These are phyloP conservation scores for Tremella yokohamensis DNA, from an alignment of 768 basidiomycete species.

Conservation along the genomic window DNA sequence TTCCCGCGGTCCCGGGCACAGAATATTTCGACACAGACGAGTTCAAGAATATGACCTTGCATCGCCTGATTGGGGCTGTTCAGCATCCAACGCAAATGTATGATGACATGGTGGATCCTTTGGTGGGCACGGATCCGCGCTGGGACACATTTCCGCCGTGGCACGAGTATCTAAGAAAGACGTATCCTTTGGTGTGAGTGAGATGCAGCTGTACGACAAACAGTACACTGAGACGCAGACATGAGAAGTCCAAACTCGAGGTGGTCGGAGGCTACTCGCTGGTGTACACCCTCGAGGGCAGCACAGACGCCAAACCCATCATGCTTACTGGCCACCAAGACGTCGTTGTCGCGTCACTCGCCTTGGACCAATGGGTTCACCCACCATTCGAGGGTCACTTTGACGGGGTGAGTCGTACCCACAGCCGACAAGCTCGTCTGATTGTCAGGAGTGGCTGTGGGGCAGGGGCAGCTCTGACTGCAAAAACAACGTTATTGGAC, in stretches of 20 bases:
- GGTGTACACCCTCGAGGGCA: not conserved
- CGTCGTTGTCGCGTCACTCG: slow-evolving; percentile 14
- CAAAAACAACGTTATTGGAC: slow-evolving; percentile 41
- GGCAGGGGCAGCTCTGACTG: slow-evolving; percentile 1
- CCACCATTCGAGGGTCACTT: not conserved
- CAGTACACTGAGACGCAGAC: not conserved
- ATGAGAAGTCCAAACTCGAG: not conserved
- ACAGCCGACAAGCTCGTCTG: not conserved
- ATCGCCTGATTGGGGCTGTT: not conserved
- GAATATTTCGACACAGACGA: not conserved
- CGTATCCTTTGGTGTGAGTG: slow-evolving; percentile 3
- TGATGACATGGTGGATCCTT: slow-evolving; percentile 2
- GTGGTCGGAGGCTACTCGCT: not conserved
- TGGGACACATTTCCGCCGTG: slow-evolving; percentile 43
- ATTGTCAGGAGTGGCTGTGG: slow-evolving; percentile 3
- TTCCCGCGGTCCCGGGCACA: not conserved
- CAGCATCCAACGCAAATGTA: not conserved
- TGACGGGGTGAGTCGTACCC: not conserved
- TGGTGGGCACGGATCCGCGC: slow-evolving; percentile 31
- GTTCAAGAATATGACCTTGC: not conserved
- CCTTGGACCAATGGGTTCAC: not conserved
- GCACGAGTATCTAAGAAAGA: slow-evolving; percentile 53
- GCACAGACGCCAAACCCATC: not conserved
- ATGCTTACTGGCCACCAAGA: slow-evolving; percentile 37
- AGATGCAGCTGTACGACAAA: not conserved